A percentile compares a stretch with the other conserved stretches of the same genome.
phyloP scores from a whole-genome alignment of 2,329 filamentous ascomycete genomes.

The Aspergillus fructus region DNA sequence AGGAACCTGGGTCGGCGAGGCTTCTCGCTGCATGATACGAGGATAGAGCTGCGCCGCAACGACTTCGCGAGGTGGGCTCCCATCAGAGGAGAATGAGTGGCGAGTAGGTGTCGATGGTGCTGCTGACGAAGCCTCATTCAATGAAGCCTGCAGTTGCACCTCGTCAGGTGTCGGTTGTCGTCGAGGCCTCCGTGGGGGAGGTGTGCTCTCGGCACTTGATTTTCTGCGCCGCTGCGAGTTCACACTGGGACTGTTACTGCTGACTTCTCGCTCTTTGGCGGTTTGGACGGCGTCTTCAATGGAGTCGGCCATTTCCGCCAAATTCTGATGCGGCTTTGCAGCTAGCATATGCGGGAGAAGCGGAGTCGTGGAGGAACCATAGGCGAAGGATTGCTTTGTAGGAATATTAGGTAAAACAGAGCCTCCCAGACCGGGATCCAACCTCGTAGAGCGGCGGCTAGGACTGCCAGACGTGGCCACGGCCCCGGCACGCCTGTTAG shows the following conservation, averaged over 20 bases:
- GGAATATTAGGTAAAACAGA: conserved; percentile 37
- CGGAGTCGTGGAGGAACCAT: conserved; percentile 38
- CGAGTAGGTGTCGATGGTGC: conserved; percentile 19
- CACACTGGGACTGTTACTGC: conserved; percentile 9
- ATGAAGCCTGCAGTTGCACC: conserved; percentile 28
- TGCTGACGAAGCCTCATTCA: conserved; percentile 26
- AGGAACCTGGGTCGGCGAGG: not conserved
- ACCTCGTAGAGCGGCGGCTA: conserved; percentile 17
- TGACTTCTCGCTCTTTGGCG: conserved; percentile 23
- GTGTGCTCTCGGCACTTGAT: conserved; percentile 11
- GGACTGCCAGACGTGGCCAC: conserved; percentile 10
- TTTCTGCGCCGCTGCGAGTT: conserved; percentile 14
- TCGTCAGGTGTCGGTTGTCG: conserved; percentile 38
- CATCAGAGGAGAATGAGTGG: conserved; percentile 32
- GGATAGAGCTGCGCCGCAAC: conserved; percentile 29
- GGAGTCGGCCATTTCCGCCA: conserved; percentile 32
- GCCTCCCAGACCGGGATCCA: conserved; percentile 20
- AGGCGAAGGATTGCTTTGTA: conserved; percentile 41
- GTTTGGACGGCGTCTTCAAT: conserved; percentile 32
- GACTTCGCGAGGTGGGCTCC: conserved; percentile 26
- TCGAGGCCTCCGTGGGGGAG: conserved; percentile 21
- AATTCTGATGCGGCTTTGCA: conserved; percentile 28
- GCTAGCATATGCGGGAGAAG: conserved; percentile 35
- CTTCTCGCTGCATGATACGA: conserved; percentile 23
- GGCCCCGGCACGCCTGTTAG: conserved; percentile 18